Evolutionary conservation across 306 rosid species (phyloP).

Genomic region (Cajanus cajan): DNA sequence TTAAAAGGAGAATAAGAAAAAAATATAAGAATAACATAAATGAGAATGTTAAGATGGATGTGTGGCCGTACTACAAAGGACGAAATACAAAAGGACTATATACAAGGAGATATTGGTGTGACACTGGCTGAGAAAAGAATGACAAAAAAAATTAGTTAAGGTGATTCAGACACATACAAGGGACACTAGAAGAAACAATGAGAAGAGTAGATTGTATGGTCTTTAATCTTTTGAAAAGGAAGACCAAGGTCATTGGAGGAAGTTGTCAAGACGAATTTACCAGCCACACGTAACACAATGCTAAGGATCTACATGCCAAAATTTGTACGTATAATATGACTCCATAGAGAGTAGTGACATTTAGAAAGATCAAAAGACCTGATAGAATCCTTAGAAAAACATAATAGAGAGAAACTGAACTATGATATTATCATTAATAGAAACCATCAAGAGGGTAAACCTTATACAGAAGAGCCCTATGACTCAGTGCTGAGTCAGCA

Average conservation of each 20-base stretch:
- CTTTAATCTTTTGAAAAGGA: background rate
- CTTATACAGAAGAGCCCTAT: too few relatives aligned
- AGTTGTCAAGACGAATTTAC: background rate
- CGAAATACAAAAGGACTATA: background rate
- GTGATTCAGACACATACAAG: background rate
- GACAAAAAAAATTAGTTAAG: background rate
- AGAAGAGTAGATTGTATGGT: background rate
- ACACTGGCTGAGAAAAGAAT: background rate
- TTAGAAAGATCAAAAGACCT: slow-evolving; percentile 1
- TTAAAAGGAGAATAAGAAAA: too few relatives aligned
- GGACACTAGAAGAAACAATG: background rate
- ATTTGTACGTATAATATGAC: background rate
- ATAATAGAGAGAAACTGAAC: too few relatives aligned
- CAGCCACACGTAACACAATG: background rate
- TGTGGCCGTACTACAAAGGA: too few relatives aligned
- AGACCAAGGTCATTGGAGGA: background rate
- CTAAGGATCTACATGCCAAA: slow-evolving; percentile 15
- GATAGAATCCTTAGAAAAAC: too few relatives aligned
- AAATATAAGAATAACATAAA: too few relatives aligned
- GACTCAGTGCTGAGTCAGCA: too few relatives aligned
- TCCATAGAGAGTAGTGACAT: slow-evolving; percentile 7
- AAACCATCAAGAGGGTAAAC: too few relatives aligned
- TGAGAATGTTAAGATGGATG: background rate
- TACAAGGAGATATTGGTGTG: background rate
- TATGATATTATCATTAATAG: too few relatives aligned